Conservation (phyloP, 257 asterid species). For the Nicotiana noctiflora region DNA sequence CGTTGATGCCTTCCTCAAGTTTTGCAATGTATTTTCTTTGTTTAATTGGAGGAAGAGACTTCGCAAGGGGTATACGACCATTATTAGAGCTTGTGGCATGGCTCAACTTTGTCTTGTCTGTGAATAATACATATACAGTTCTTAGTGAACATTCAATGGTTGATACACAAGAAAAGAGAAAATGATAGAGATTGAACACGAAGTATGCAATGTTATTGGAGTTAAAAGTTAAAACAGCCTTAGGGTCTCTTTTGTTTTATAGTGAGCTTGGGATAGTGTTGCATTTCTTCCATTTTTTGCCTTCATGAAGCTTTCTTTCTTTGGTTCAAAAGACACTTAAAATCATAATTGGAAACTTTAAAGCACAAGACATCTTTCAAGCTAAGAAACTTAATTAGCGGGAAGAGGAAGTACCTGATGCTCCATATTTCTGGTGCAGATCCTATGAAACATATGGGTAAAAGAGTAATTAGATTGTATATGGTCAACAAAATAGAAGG, state of each 20-base stretch:
- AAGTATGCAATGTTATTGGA: neutral
- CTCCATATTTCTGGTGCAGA: constrained; percentile 45
- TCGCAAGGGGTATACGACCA: constrained; percentile 21
- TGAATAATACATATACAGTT: constrained; percentile 1
- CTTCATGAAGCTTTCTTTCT: neutral
- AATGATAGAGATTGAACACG: neutral
- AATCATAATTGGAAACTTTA: neutral
- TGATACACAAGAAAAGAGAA: neutral
- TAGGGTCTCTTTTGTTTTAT: neutral
- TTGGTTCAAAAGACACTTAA: neutral
- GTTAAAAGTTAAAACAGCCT: neutral
- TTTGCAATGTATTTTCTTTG: constrained; percentile 30
- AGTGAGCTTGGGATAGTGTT: neutral
- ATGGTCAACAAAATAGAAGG: constrained; percentile 1
- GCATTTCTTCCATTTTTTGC: neutral
- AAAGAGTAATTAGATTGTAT: constrained; percentile 12
- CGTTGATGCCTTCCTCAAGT: constrained; percentile 28
- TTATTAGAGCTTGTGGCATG: constrained; percentile 26
- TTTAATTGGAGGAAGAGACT: constrained; percentile 37
- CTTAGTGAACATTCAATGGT: neutral
- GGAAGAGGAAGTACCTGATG: constrained; percentile 42
- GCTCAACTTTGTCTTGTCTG: constrained; percentile 45
- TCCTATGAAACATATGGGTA: constrained; percentile 45
- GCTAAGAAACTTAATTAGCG: neutral
- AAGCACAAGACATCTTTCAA: neutral